Evolutionary conservation across 2,329 filamentous ascomycete genomes (phyloP).

Genomic region (Magnaporthales sp.): DNA sequence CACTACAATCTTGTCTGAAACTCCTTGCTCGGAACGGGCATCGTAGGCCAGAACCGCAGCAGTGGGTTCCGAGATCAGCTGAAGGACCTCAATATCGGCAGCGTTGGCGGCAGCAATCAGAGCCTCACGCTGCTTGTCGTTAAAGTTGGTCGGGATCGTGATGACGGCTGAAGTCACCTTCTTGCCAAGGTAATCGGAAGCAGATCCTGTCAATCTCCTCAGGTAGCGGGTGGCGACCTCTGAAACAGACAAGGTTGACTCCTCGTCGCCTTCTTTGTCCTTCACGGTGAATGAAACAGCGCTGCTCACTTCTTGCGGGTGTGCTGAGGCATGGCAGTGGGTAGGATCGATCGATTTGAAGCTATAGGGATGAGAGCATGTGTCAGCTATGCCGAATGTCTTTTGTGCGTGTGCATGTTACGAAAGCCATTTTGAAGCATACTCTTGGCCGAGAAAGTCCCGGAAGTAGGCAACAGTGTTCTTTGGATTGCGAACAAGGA

Average conservation of each 20-base stretch:
- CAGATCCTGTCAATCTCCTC: slow-evolving; percentile 70
- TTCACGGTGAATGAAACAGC: slow-evolving; percentile 74
- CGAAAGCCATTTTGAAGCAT: slow-evolving; percentile 26
- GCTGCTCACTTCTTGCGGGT: slow-evolving; percentile 67
- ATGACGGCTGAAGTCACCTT: slow-evolving; percentile 91
- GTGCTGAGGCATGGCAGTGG: slow-evolving; percentile 86
- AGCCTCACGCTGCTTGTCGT: slow-evolving; percentile 75
- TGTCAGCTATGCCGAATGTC: not conserved
- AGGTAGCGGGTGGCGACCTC: slow-evolving; percentile 83
- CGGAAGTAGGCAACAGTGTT: slow-evolving; percentile 96
- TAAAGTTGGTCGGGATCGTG: slow-evolving; percentile 89
- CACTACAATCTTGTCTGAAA: slow-evolving; percentile 80
- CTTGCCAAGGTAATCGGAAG: slow-evolving; percentile 88
- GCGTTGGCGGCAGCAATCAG: slow-evolving; percentile 68
- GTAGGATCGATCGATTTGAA: slow-evolving; percentile 97
- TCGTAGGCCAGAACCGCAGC: slow-evolving; percentile 87
- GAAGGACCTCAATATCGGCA: slow-evolving; percentile 80
- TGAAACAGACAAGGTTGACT: slow-evolving; percentile 63
- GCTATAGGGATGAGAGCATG: slow-evolving; percentile 23
- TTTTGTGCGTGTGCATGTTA: not conserved
- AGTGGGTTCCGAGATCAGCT: slow-evolving; percentile 86
- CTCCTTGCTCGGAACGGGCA: slow-evolving; percentile 64
- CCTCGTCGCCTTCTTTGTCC: slow-evolving; percentile 49
- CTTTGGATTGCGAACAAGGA: slow-evolving; percentile 82
- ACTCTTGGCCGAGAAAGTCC: slow-evolving; percentile 93